Evolutionary conservation across 2,329 filamentous ascomycete species (phyloP), one percentile per base, ranked within the genome.

Genomic region (Stromatinia cepivora): DNA sequence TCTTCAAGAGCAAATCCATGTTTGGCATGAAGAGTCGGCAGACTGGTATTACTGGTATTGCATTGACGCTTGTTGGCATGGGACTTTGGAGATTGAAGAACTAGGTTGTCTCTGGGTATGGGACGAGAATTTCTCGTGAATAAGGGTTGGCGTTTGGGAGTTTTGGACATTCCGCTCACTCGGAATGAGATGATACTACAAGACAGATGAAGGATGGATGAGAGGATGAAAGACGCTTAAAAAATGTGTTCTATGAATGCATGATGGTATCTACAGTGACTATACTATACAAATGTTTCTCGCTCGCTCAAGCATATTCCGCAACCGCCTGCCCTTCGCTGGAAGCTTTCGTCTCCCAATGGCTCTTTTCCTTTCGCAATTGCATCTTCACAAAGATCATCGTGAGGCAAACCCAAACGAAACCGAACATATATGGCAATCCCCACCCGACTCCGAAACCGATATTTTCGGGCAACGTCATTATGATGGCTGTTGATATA

Each of bases 11-110:
- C 81, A 86, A 87, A 59, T 90, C 89, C 36, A 84, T 87, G 74
- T 89, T 93, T 76, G 90, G 91, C 71, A 89, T 93, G 85, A 86
- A 86, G 72, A 90, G 89, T 74, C 86, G 92, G 70, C 86, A 86
- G 75, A 75, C 88, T 50, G 91, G 90, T 58, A 90, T 94, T 71
- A 83, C 87, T 5, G 83, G 84, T 39, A 89, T 92, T 70, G 92
- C 91, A 7, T 80, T 90, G 13, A 85, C 86, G 7, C 81, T 94
- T 64, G 86, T 88, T 7, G 91, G 88, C 77, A 83, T 93, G 81
- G 91, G 91, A 0, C 77, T 93, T 31, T 94, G 87, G 84, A 76
- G 78, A 67, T 70, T 79, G 45, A 73, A 78, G 65, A 78, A 78
- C 57, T 79, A 75, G 66, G n/a, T 15, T 13, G 48, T 9, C 36